A percentile compares a stretch with the other conserved stretches of the same genome.
phyloP scores from a whole-genome alignment of 768 basidiomycete genomes.

The Neoboletus magnificus region DNA sequence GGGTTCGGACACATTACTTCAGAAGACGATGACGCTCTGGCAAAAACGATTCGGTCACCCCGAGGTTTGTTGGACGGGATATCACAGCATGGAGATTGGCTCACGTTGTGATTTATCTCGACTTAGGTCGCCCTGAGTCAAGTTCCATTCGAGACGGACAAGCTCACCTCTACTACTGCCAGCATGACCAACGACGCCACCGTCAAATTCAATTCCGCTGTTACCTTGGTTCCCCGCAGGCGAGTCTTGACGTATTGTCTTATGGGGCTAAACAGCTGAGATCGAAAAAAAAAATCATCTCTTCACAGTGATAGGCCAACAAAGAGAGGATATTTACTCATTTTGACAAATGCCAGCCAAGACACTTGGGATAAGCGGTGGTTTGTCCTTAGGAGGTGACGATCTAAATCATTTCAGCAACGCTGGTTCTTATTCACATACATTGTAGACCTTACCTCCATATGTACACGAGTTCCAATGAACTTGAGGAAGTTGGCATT shows the following conservation, averaged over 20 bases:
- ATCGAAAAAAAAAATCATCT: neutral
- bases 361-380: constrained; percentile 81
- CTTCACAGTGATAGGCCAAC: constrained; percentile 67
- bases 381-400: constrained; percentile 83
- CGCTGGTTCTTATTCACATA: constrained; percentile 1
- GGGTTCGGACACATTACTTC: constrained; percentile 63
- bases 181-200: constrained; percentile 45
- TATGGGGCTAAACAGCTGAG: neutral
- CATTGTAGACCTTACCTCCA: constrained; percentile 79
- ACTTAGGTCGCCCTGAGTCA: constrained; percentile 75
- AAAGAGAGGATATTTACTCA: constrained; percentile 79
- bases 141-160: constrained; percentile 58
- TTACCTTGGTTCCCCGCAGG: constrained; percentile 73
- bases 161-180: constrained; percentile 3
- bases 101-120: constrained; percentile 13
- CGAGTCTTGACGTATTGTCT: constrained; percentile 31
- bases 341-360: constrained; percentile 76
- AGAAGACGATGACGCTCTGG: constrained; percentile 76
- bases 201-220: constrained; percentile 67
- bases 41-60: constrained; percentile 74
- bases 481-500: constrained; percentile 78
- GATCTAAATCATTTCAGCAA: neutral
- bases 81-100: neutral
- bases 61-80: constrained; percentile 49
- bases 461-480: constrained; percentile 79